Evolutionary conservation across 2,329 filamentous ascomycete genomes (phyloP), one percentile per base, ranked within the genome.

Genomic region (Cyanodermella asteris): DNA sequence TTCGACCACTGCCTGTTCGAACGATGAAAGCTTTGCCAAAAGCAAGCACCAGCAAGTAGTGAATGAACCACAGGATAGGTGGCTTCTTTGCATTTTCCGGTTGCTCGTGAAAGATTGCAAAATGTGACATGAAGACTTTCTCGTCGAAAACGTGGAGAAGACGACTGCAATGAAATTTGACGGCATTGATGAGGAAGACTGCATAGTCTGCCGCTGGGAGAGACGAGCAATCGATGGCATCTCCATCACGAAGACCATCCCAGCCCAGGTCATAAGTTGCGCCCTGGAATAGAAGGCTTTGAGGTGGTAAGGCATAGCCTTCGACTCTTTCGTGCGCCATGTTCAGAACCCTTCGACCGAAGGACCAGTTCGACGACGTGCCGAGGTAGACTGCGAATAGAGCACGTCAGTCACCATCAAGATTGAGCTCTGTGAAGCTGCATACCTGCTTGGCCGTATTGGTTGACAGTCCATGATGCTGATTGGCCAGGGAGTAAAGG

Each of bases 291-390:
- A 59, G 40, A 2, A 63, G 38, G 2, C 46, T 49, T 5, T 48
- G 43, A 1, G 54, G 42, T 0, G 59, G 51, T 0, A 55, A 38
- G 2, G 52, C 49, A 3, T 43, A 42, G 20, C 51, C 45, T 24
- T 53, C 47, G 12, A 59, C 42, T 26, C 53, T 46, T 29, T 60
- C 51, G 23, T 62, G 53, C 0, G 52, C 50, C 25, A 61, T 46
- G 14, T 44, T 49, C n/a, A 64, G 42, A 2, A 62, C 49, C 11
- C 54, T 50, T 6, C 59, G 45, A 14, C 51, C 51, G 24, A 64
- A 64, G 0, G 59, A 57, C 61, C 61, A 64, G 23, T 61, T 64
- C 2, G 61, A 64, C 0, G 59, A 63, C 2, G 56, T 58, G 2
- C 59, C 60, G 6, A 64, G 45, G 29, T 62, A 64, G 27, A 50